These are phyloP conservation scores for Cordyceps cateniannulata DNA, from an alignment of 2,329 filamentous ascomycete species.

Conservation along the genomic window DNA sequence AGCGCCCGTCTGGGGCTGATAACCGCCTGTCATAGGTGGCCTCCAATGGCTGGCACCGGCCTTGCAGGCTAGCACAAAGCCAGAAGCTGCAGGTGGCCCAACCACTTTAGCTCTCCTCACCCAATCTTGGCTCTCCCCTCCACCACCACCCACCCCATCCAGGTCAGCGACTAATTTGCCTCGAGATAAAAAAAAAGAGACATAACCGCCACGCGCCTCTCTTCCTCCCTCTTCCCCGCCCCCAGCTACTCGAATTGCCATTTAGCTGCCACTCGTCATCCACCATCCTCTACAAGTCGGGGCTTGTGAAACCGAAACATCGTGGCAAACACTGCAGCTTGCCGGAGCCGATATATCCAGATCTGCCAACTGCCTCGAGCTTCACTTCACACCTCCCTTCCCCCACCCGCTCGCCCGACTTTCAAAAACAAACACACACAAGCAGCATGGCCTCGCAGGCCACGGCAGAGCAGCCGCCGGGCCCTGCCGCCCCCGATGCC, in stretches of 20 bases:
- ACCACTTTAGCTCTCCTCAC: constrained; percentile 2
- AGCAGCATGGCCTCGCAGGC: constrained; percentile 7
- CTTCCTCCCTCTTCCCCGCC: neutral
- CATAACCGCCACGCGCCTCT: neutral
- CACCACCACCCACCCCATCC: neutral
- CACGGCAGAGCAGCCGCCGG: neutral
- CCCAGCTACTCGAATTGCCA: too few species aligned
- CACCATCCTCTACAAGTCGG: too few species aligned
- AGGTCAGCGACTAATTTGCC: neutral
- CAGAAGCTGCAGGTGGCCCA: constrained; percentile 5
- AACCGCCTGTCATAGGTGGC: neutral
- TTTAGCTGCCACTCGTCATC: too few species aligned
- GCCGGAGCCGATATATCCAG: neutral
- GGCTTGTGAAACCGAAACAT: neutral
- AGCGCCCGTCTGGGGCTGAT: neutral
- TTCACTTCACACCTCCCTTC: neutral
- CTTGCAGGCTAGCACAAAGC: neutral
- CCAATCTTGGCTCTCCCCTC: neutral
- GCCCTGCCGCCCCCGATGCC: neutral
- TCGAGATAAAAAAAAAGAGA: neutral
- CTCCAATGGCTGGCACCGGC: neutral
- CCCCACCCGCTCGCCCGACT: neutral
- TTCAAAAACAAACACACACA: neutral
- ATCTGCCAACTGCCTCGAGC: neutral
- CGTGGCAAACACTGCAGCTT: neutral